Base-by-base conservation (phyloP, 2,329 filamentous ascomycete genomes). In the Colletotrichum tofieldiae region DNA sequence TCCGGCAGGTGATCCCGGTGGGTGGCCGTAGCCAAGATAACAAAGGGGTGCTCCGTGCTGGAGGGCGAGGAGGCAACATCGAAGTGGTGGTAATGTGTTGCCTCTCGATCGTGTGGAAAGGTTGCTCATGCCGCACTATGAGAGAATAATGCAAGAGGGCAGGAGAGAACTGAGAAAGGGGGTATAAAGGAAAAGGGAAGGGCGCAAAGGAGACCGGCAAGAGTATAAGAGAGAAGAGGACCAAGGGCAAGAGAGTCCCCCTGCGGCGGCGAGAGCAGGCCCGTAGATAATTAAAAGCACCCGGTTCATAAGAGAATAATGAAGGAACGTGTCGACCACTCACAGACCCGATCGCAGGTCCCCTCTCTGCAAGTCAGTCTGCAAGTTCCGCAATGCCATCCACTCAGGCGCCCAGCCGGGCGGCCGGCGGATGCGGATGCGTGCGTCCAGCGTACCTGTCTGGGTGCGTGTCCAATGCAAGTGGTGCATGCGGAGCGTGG, bases 401-500 rank as follows among this genome's bases (percentile, higher is more conserved):
- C 59, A 59, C 43, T 55, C 39, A 69, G 59, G 52, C 69, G 65
- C 65, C 69, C 58, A 62, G 55, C 67, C 67, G 62, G 67, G 47
- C 56, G 32, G 52, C 59, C 65, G 69, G 59, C 69, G 69, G 65
- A 68, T 68, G 64, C 58, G 51, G 64, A 72, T 72, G 65, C 43
- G 52, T 54, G 69, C 65, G 37, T 63, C 69, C 62, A 64, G 45
- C 56, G 35, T 59, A 58, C 52, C 59, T 37, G 26, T 72, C 51
- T 69, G 69, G 26, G 56, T 62, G 56, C 12, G 26, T 55, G 49
- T 66, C 68, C 56, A 71, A 54, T 62, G 49, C 64, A 67, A 58
- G 58, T 63, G 65, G 65, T 60, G 65, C 65, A 69, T 59, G 65
- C 32, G 41, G n/a, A 26, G 56, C 62, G 39, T 43, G 55, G 64